Evolutionary conservation across 495 filamentous ascomycete genomes (phyloP).

Genomic region (Staphylotrichum tortipilum): DNA sequence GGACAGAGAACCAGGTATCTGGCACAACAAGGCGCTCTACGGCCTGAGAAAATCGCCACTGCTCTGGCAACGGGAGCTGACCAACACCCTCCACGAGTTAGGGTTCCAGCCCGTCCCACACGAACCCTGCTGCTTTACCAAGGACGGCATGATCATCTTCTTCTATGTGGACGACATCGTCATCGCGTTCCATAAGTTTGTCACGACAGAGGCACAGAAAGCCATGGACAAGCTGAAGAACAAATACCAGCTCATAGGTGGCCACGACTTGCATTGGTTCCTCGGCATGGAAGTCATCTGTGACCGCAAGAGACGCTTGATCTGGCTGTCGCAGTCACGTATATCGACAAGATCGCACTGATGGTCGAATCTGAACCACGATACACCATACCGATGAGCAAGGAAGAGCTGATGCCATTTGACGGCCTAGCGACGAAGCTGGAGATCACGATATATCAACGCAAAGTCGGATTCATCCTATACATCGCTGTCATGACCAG

Average conservation of each 20-base stretch:
- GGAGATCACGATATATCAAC: not conserved
- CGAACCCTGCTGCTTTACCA: conserved; percentile 5
- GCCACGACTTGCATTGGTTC: not conserved
- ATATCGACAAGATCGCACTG: not conserved
- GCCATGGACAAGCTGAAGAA: not conserved
- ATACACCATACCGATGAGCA: not conserved
- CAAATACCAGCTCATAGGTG: not conserved
- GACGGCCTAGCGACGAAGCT: not conserved
- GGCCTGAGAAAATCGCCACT: conserved; percentile 13
- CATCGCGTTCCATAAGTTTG: not conserved
- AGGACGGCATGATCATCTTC: conserved; percentile 3
- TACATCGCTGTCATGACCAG: conserved; percentile 9
- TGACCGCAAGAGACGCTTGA: not conserved
- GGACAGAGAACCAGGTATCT: too few species aligned
- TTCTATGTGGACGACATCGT: not conserved
- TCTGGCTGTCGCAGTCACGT: not conserved
- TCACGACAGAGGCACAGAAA: not conserved
- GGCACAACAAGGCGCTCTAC: conserved; percentile 13
- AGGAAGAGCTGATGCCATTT: not conserved
- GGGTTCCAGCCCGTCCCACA: conserved; percentile 9
- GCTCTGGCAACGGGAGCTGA: conserved; percentile 15
- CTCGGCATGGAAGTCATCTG: not conserved
- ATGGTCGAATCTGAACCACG: not conserved
- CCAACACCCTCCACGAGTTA: not conserved
- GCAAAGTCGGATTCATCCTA: conserved; percentile 7